Percentiles rank a stretch among this genome's conserved stretches.
These are phyloP conservation scores for Cephalotrichum gorgonifer DNA, from an alignment of 2,329 filamentous ascomycete genomes.

Conservation along the genomic window DNA sequence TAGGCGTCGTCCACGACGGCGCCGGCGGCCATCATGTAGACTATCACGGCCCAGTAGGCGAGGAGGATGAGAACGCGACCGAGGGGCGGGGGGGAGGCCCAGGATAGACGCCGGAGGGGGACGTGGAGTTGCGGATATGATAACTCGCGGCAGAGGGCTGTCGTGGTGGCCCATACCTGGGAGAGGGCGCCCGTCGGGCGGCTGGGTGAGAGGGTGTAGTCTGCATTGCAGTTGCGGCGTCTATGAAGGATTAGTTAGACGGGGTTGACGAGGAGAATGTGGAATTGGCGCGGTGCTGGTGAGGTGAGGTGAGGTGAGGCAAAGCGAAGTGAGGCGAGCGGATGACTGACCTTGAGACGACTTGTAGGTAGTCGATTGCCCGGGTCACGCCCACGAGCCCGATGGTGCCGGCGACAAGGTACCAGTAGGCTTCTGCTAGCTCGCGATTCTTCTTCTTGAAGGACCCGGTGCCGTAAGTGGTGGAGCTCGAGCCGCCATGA, in stretches of 20 bases:
- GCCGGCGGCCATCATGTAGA: constrained; percentile 43
- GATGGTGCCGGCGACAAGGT: constrained; percentile 40
- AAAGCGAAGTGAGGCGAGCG: constrained; percentile 6
- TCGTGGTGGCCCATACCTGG: constrained; percentile 48
- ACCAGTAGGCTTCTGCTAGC: constrained; percentile 48
- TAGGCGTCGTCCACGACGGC: constrained; percentile 40
- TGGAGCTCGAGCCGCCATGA: constrained; percentile 9
- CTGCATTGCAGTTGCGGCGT: constrained; percentile 30
- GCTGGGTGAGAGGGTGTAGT: constrained; percentile 38
- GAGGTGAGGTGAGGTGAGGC: background rate
- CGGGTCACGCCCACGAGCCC: constrained; percentile 29
- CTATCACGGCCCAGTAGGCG: constrained; percentile 48
- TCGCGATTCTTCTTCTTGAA: constrained; percentile 31
- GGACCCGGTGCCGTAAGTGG: constrained; percentile 19
- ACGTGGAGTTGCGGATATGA: constrained; percentile 45
- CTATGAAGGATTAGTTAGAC: constrained; percentile 19
- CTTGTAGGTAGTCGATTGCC: constrained; percentile 30
- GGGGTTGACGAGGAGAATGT: background rate
- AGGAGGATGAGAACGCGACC: constrained; percentile 44
- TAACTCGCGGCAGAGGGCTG: constrained; percentile 44
- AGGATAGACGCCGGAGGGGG: constrained; percentile 32
- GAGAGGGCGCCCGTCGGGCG: constrained; percentile 33
- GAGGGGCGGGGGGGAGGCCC: constrained; percentile 47
- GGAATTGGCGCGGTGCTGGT: background rate
- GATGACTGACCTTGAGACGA: constrained; percentile 25